Evolutionary conservation across 805 yeast genomes (phyloP).

Genomic region (Phaffomyces opuntiae): DNA sequence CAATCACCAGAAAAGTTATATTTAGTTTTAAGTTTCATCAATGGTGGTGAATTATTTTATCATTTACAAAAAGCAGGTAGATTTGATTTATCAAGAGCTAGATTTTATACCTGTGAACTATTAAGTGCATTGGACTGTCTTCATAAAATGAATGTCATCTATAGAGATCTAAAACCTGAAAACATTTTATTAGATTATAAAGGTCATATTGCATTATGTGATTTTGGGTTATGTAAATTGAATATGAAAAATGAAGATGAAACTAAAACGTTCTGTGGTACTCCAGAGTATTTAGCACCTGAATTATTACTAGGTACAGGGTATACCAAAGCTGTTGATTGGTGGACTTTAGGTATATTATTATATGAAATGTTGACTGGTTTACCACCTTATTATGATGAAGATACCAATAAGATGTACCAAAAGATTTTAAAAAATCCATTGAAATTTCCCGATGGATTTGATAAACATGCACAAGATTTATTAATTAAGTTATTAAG

Average conservation of each 20-base stretch:
- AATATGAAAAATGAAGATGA: conserved; percentile 89
- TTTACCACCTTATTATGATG: conserved; percentile 95
- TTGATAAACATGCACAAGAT: conserved; percentile 82
- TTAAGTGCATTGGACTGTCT: conserved; percentile 88
- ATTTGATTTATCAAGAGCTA: conserved; percentile 80
- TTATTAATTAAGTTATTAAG: conserved; percentile 66
- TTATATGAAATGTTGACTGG: conserved; percentile 96
- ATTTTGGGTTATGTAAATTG: conserved; percentile 92
- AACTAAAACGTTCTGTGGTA: conserved; percentile 92
- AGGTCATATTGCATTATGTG: conserved; percentile 97
- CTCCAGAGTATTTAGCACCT: conserved; percentile 96
- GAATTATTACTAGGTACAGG: conserved; percentile 89
- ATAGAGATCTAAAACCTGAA: conserved; percentile 94
- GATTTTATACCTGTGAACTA: conserved; percentile 92
- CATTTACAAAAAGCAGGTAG: conserved; percentile 89
- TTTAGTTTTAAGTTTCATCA: conserved; percentile 83
- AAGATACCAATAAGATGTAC: conserved; percentile 89
- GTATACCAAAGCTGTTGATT: conserved; percentile 91
- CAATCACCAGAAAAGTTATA: conserved; percentile 96
- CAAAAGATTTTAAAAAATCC: conserved; percentile 88
- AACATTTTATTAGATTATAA: conserved; percentile 90
- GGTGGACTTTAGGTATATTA: conserved; percentile 97
- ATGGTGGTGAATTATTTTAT: conserved; percentile 95
- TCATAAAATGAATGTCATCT: conserved; percentile 87
- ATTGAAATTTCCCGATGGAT: conserved; percentile 77